Evolutionary conservation across 495 filamentous ascomycete species (phyloP), one percentile per base, ranked within the genome.

Genomic region (Hypoxylon subgilvum): DNA sequence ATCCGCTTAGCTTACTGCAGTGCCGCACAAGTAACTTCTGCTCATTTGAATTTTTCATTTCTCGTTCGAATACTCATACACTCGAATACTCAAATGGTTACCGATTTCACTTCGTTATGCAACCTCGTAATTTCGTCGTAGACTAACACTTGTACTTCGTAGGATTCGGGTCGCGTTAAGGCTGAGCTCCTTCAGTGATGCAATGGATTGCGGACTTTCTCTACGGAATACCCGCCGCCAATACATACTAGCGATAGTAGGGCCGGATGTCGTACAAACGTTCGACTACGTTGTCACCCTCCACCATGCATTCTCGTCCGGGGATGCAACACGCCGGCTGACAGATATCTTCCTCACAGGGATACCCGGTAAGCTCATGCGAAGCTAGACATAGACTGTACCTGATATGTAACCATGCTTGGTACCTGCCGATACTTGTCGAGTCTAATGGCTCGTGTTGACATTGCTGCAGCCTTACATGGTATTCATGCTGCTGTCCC

Each of bases 371-470:
- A 51, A 27, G 41, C 48, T 42, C 39, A 55, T 55, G 49, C 43
- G 51, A 31, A 53, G 44, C 44, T 41, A 23, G 19, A 46, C 17
- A 39, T 64, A 55, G 51, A 12, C n/a, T 55, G 39, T 58, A 64
- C 54, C 54, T 50, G 61, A 55, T 55, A 45, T 55, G 39, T 32
- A 30, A 17, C 45, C 17, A 58, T 51, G 54, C 54, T 55, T 51
- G 61, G 61, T 64, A 51, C 61, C 54, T 59, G 54, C 41, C 43
- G 61, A 54, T 64, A 51, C 61, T 50, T 59, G 54, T 46, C 43
- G 60, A 52, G 53, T 52, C 60, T 31, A 44, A 54, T 58, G 32
- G 60, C 38, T 55, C 38, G 49, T 64, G 49, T 64, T 59, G 50
- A 55, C 50, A 45, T 54, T 49, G 38, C 38, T 50, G 42, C 36